Evolutionary conservation across 2,329 filamentous ascomycete species (phyloP).

Genomic region (Davidsoniella australis): DNA sequence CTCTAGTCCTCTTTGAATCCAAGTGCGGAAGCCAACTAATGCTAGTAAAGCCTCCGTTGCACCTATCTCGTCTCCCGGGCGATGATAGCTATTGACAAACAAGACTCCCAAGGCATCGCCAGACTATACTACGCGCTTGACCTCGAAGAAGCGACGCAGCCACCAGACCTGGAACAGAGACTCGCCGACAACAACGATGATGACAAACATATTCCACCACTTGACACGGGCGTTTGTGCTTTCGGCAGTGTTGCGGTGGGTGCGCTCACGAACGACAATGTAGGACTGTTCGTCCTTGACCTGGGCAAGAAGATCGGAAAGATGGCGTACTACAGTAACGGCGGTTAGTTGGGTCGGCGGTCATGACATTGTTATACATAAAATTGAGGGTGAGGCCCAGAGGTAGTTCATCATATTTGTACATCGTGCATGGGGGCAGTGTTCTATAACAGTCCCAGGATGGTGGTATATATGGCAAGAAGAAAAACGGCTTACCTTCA

Average conservation of each 20-base stretch:
- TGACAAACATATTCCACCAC: constrained; percentile 98
- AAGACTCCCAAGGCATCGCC: too few species aligned
- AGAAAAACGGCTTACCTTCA: constrained; percentile 46
- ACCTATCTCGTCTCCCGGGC: too few species aligned
- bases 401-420: constrained; percentile 10
- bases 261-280: constrained; percentile 87
- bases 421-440: background rate
- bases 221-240: constrained; percentile 95
- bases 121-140: constrained; percentile 19
- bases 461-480: background rate
- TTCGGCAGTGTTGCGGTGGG: constrained; percentile 94
- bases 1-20: too few species aligned
- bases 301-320: constrained; percentile 72
- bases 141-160: constrained; percentile 95
- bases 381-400: background rate
- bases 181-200: constrained; percentile 74
- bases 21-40: too few species aligned
- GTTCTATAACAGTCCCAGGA: background rate
- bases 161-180: constrained; percentile 99
- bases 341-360: background rate
- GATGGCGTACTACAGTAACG: constrained; percentile 45
- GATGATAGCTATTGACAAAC: too few species aligned
- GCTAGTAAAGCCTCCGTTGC: too few species aligned
- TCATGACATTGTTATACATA: background rate
- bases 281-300: constrained; percentile 98